These are phyloP conservation scores for Yamadazyma epiphylla DNA, from an alignment of 1,139 yeast genomes.

Conservation along the genomic window DNA sequence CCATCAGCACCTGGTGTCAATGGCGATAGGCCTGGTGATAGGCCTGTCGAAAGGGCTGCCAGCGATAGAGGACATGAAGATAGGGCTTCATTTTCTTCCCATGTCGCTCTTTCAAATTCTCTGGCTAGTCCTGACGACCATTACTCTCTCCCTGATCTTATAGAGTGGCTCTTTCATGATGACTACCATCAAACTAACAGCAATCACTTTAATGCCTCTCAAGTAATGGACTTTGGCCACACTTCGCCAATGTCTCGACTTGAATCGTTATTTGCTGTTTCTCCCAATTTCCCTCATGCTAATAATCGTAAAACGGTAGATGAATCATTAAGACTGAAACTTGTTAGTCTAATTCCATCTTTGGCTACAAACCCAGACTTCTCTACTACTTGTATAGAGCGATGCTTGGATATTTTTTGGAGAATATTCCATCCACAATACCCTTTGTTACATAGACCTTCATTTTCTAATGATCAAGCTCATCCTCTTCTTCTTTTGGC, in stretches of 20 bases:
- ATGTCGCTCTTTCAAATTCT: too few relatives aligned
- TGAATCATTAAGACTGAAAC: constrained; percentile 23
- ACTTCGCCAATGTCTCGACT: constrained; percentile 22
- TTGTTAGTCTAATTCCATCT: constrained; percentile 30
- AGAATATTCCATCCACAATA: constrained; percentile 54
- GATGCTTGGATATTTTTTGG: constrained; percentile 45
- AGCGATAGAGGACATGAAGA: not conserved
- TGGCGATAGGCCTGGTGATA: not conserved
- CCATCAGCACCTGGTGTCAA: too few relatives aligned
- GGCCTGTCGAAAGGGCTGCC: not conserved
- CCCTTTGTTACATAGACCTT: constrained; percentile 58
- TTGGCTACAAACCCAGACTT: constrained; percentile 27
- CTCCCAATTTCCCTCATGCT: constrained; percentile 26
- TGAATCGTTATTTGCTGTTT: constrained; percentile 30
- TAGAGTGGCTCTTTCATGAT: constrained; percentile 28
- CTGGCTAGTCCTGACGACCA: too few relatives aligned
- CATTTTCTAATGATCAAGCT: constrained; percentile 49
- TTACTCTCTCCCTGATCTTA: constrained; percentile 25
- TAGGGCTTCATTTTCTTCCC: too few relatives aligned
- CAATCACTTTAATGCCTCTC: not conserved
- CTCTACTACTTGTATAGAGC: constrained; percentile 19
- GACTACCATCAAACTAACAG: constrained; percentile 7
- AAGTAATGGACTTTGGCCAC: too few relatives aligned
- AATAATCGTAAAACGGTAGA: constrained; percentile 21
- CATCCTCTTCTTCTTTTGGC: constrained; percentile 52